phyloP scores from a whole-genome alignment of 768 basidiomycete genomes.

The Pholiota conissans region DNA sequence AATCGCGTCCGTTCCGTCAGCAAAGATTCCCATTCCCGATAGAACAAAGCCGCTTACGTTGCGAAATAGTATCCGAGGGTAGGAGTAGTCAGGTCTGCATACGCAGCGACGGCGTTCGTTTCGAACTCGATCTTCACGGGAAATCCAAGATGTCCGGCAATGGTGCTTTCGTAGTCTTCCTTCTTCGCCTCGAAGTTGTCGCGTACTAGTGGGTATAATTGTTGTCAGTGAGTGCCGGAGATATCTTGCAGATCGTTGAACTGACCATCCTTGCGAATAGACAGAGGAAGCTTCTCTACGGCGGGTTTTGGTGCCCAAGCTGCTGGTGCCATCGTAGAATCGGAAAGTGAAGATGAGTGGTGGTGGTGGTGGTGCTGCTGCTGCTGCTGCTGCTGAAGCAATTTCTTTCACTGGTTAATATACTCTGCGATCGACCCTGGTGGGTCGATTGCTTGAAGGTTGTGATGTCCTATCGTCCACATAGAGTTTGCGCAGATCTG shows the following conservation, averaged over 20 bases:
- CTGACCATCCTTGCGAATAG: conserved; percentile 37
- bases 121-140: conserved; percentile 34
- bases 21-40: no score
- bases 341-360: no score
- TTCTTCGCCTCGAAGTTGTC: conserved; percentile 38
- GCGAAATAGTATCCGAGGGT: conserved; percentile 22
- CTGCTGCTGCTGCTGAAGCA: no score
- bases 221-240: neutral
- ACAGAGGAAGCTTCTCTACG: conserved; percentile 35
- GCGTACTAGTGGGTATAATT: conserved; percentile 26
- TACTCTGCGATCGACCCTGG: neutral
- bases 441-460: neutral
- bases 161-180: conserved; percentile 31
- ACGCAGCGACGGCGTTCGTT: conserved; percentile 35
- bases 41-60: neutral
- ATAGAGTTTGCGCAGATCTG: neutral
- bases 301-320: conserved; percentile 31
- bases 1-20: neutral
- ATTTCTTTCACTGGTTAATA: no score
- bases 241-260: neutral
- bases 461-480: neutral
- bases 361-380: no score
- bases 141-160: conserved; percentile 28
- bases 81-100: conserved; percentile 21
- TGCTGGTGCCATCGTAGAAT: conserved; percentile 12